Base-by-base conservation (phyloP, 768 basidiomycete species). In the Boletus pseudopeckii region DNA sequence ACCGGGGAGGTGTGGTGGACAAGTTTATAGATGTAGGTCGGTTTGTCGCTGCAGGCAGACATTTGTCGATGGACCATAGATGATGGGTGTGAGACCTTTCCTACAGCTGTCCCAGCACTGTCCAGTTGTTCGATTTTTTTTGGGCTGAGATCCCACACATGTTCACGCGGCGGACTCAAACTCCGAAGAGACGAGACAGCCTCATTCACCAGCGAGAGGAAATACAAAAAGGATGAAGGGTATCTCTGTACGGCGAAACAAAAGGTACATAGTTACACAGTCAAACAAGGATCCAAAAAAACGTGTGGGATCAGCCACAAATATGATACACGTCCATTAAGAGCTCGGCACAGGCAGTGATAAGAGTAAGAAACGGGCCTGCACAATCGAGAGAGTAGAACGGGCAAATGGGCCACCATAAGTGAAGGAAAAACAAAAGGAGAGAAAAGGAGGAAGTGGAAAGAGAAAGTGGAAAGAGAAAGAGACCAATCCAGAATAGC, bases 21-120 rank as follows among this genome's bases (percentile, higher is more conserved):
- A 54, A 87, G 77, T 59, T 86, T 87, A 74, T 86, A 87, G 55
- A 86, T 48, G 66, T 83, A 84, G 3, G 71, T 76, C 5, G 82
- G 84, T 38, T 47, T 37, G 33, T 42, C 43, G 32, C 28, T 6
- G 22, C 28, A 52, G 7, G 43, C 2, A 45, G 52, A 42, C 59
- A 63, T 57, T 24, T 36, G 18, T 45, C 30, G 20, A n/a, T 14
- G 45, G 7, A 39, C 18, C 22, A 24, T 53, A 11, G 43, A 26
- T 28, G 13, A 14, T n/a, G 18, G 11, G 20, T 51, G 32, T 14
- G 43, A n/a, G 32, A 50, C 14, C 7, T 36, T 54, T 15, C 24
- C 11, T 1, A 13, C 15, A 28, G 8, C 8, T 28, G 28, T 28
- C 28, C 28, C 28, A 28, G 28, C 28, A 28, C 1, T 24, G 22